Conservation (phyloP, 1,284 basidiomycete species). For the Cutaneotrichosporon sp. region DNA sequence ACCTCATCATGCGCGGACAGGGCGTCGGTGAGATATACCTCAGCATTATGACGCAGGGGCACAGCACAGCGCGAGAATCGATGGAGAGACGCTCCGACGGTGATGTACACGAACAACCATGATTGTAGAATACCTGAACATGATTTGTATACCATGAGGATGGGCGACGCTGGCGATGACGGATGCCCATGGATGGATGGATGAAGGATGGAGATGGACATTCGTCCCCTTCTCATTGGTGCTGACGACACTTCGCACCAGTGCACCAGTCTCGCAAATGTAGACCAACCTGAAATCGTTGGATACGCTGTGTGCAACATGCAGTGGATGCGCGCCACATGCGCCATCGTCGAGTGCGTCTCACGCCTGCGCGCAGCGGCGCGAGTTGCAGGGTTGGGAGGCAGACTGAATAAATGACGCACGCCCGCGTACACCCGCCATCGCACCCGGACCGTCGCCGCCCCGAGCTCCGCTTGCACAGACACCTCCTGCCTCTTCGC, state of each 20-base stretch:
- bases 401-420: background rate
- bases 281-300: no score
- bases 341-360: background rate
- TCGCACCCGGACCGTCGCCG: background rate
- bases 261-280: no score
- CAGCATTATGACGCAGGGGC: slow-evolving; percentile 16
- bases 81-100: background rate
- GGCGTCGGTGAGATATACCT: slow-evolving; percentile 30
- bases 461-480: background rate
- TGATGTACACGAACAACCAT: background rate
- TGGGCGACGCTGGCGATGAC: background rate
- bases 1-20: slow-evolving; percentile 23
- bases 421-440: background rate
- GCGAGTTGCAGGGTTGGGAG: no score
- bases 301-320: no score
- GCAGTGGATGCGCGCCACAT: background rate
- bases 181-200: background rate
- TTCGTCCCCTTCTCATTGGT: background rate
- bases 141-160: background rate
- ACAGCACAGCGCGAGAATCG: slow-evolving; percentile 4
- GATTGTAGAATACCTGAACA: background rate
- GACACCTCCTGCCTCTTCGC: background rate
- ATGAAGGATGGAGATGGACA: background rate
- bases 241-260: background rate
- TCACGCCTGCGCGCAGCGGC: no score